Evolutionary conservation across 768 basidiomycete species (phyloP), one percentile per base, ranked within the genome.

Genomic region (Symmetrospora coprosmae): DNA sequence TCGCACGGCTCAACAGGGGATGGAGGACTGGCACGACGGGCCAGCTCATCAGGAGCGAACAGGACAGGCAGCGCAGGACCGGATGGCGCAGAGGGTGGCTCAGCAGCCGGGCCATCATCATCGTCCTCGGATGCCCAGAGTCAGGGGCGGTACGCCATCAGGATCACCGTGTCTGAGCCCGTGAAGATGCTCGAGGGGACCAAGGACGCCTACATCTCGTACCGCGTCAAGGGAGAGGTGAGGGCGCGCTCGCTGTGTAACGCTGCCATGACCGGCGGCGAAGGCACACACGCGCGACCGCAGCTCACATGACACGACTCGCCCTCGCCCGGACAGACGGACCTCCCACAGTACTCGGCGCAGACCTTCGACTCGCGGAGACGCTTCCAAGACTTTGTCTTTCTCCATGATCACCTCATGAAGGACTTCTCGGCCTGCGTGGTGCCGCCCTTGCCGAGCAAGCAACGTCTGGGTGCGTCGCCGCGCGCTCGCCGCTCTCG

Each of bases 401-500:
- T 97, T 71, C 76, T 99, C 46, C 78, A 87, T 61, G 83, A 92
- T 45, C 81, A 92, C 67, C 80, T 99, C 25, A 80, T 81, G 11
- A 83, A 82, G 74, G 85, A 91, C 73, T 99, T 96, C 69, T 89
- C 90, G 2, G 94, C 94, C 58, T 92, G 90, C 68, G 90, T 99
- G n/a, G 87, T 97, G 0, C 91, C 94, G 27, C 87, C 87, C 8
- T 78, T 99, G 45, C 94, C 94, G 6, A 90, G 89, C 73, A 99
- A 97, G 73, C 94, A 97, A 70, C 79, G 94, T 52, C 75, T 97
- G 70, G 92, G 92, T 94, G 64, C 43, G 85, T 76, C 48, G 30
- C 23, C 14, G 6, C 33, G 13, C 25, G 23, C 30, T 37, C 23
- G 11, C 33, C 9, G 31, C 25, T 55, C 2, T 61, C 8, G 48